Evolutionary conservation across 2,329 filamentous ascomycete genomes (phyloP), one percentile per base, ranked within the genome.

Genomic region (Penicillium sp.): DNA sequence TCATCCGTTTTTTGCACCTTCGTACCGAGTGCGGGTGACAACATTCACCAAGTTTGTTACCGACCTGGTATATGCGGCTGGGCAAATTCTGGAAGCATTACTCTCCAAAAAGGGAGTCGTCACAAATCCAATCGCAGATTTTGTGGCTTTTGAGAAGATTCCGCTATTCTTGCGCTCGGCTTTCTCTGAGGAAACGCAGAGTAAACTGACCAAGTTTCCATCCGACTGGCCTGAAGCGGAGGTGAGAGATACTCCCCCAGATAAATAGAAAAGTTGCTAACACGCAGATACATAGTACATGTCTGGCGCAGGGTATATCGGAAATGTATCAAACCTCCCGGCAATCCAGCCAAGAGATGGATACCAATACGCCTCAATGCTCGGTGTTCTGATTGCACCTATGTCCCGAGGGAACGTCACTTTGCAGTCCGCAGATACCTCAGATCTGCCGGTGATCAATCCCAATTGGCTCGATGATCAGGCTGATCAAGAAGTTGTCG

Each of bases 371-470:
- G 68, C 65, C 7, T 63, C 66, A 0, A 68, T 70, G 1, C 49
- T 69, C 4, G 68, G 59, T 4, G 60, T 63, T 3, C 42, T 71
- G 2, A 52, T 69, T 3, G 51, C 78, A 0, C 75, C 78, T 0
- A 57, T 74, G 0, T 81, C 79, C 0, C 73, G 77, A 0, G 80
- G 80, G 1, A 81, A 73, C 38, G 68, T 82, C 2, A 78, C 74
- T 0, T 68, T 82, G 19, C 49, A 49, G 3, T 70, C 66, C 0
- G 51, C 53, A 10, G 60, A 67, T 42, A 68, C 62, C 0, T 56
- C 61, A 0, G 72, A 75, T n/a, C 60, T 66, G 0, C 81, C 81
- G 0, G 60, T 77, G 8, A 76, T 82, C 55, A 73, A 81, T 61
- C 78, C 79, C 2, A 78, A 78, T 62, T 83, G 75, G 73, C 69